Evolutionary conservation across 805 yeast species (phyloP).

Genomic region (Yarrowia sp.): DNA sequence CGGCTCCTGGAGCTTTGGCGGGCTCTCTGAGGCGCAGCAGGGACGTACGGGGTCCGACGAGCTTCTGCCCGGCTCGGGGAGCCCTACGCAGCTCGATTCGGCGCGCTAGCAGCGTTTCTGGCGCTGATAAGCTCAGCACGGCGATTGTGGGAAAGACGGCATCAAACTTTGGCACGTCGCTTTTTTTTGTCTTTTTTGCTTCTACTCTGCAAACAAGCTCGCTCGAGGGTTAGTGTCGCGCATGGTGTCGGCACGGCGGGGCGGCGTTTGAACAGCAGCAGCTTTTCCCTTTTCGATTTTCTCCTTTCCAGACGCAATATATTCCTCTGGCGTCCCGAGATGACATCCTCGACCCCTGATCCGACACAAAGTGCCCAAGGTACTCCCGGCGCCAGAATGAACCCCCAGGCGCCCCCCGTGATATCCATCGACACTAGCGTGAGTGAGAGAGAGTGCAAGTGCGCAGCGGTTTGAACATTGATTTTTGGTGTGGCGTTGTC

Average conservation of each 20-base stretch:
- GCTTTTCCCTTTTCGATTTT: not conserved
- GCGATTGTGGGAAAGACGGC: slow-evolving; percentile 5
- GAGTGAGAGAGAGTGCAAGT: not conserved
- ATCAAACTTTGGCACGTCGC: not conserved
- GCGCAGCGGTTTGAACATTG: too few species aligned
- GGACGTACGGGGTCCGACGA: slow-evolving; percentile 4
- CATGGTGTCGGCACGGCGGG: slow-evolving; percentile 2
- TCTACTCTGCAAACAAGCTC: too few species aligned
- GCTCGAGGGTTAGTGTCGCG: too few species aligned
- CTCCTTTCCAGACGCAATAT: not conserved
- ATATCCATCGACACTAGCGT: slow-evolving; percentile 26
- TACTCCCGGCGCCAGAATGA: slow-evolving; percentile 1
- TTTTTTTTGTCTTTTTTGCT: too few species aligned
- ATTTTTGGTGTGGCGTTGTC: too few species aligned
- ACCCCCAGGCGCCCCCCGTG: slow-evolving; percentile 20
- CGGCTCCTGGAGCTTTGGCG: too few species aligned
- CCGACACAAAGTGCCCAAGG: not conserved
- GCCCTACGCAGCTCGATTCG: too few species aligned
- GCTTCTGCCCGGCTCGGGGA: too few species aligned
- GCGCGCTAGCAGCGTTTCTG: not conserved
- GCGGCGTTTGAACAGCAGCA: slow-evolving; percentile 21
- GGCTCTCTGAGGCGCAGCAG: slow-evolving; percentile 22
- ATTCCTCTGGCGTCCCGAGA: slow-evolving; percentile 2
- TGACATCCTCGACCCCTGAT: not conserved
- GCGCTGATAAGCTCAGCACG: not conserved